Conservation (phyloP, 2,329 filamentous ascomycete species). For the Penicillium vulpinum region DNA sequence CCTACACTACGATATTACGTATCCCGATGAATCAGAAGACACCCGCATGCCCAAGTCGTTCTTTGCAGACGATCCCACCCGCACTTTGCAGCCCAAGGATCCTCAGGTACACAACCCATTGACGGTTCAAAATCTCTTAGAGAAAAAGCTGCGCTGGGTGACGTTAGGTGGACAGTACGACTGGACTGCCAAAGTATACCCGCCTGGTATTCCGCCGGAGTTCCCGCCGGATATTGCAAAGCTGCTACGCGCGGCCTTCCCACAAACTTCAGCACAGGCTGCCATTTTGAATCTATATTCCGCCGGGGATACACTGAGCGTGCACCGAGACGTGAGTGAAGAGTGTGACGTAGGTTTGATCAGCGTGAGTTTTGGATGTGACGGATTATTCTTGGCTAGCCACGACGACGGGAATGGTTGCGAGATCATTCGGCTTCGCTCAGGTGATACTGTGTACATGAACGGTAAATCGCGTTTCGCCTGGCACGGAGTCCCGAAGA, state of each 20-base stretch:
- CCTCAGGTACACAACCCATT: conserved; percentile 72
- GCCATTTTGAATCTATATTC: conserved; percentile 94
- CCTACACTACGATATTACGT: conserved; percentile 72
- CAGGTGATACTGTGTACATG: conserved; percentile 92
- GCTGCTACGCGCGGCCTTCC: conserved; percentile 71
- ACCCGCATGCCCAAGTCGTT: conserved; percentile 43
- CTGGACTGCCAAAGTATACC: conserved; percentile 87
- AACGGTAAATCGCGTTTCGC: conserved; percentile 76
- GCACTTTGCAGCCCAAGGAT: conserved; percentile 61
- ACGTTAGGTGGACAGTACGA: conserved; percentile 95
- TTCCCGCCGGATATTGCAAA: conserved; percentile 73
- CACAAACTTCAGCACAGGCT: conserved; percentile 75
- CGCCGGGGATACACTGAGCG: conserved; percentile 84
- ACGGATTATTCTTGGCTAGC: conserved; percentile 82
- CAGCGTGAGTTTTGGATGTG: conserved; percentile 86
- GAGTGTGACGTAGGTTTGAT: conserved; percentile 74
- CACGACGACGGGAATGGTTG: conserved; percentile 53
- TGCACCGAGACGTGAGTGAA: conserved; percentile 94
- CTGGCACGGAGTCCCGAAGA: conserved; percentile 93
- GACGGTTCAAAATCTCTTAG: conserved; percentile 67
- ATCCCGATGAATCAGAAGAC: conserved; percentile 44
- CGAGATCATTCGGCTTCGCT: conserved; percentile 65
- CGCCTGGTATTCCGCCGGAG: conserved; percentile 61
- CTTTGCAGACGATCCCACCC: conserved; percentile 53
- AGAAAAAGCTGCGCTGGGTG: conserved; percentile 85